phyloP scores from a whole-genome alignment of 2,329 filamentous ascomycete genomes.

The Cyphellophora attinorum region DNA sequence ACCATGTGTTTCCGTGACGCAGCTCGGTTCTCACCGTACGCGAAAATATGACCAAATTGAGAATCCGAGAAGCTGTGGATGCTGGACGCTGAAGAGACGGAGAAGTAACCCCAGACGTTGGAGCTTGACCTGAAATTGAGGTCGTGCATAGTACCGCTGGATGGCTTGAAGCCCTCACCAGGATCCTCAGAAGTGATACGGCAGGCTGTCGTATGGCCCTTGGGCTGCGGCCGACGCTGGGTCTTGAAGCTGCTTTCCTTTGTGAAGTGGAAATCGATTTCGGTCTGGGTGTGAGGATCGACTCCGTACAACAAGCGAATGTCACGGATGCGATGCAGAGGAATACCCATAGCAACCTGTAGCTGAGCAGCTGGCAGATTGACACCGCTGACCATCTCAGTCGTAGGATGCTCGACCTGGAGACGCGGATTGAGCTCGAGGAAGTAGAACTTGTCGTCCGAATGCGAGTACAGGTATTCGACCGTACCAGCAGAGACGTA shows the following conservation, averaged over 20 bases:
- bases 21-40: slow-evolving; percentile 93
- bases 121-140: slow-evolving; percentile 98
- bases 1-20: slow-evolving; percentile 99
- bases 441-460: slow-evolving; percentile 99
- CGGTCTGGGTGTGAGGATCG: slow-evolving; percentile 73
- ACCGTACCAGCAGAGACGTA: slow-evolving; percentile 99
- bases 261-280: slow-evolving; percentile 96
- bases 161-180: slow-evolving; percentile 98
- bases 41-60: slow-evolving; percentile 98
- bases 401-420: slow-evolving; percentile 98
- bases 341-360: slow-evolving; percentile 97
- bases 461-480: slow-evolving; percentile 96
- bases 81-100: slow-evolving; percentile 87
- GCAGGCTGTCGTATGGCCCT: slow-evolving; percentile 95
- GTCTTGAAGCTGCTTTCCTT: slow-evolving; percentile 71
- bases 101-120: slow-evolving; percentile 99
- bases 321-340: slow-evolving; percentile 87
- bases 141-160: slow-evolving; percentile 97
- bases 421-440: slow-evolving; percentile 97
- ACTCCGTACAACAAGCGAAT: slow-evolving; percentile 94
- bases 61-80: slow-evolving; percentile 99
- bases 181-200: slow-evolving; percentile 99
- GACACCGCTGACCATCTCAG: slow-evolving; percentile 97
- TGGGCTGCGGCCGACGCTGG: slow-evolving; percentile 83
- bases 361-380: slow-evolving; percentile 95